Evolutionary conservation across 2,329 filamentous ascomycete genomes (phyloP).

Genomic region (Diaporthe aspalathi): DNA sequence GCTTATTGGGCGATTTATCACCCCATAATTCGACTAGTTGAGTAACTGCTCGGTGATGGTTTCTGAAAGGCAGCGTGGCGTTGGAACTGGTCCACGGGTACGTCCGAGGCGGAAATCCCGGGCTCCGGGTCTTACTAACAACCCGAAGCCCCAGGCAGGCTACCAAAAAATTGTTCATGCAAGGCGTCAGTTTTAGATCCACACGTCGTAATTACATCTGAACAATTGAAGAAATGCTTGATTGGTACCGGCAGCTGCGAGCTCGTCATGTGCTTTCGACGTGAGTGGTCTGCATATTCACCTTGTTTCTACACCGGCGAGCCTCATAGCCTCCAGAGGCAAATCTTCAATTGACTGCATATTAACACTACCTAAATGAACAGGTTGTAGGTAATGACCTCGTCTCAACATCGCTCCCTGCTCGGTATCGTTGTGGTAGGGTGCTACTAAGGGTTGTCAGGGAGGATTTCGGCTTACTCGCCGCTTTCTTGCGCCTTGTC

Average conservation of each 20-base stretch:
- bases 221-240: neutral
- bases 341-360: neutral
- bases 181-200: neutral
- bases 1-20: neutral
- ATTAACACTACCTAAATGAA: neutral
- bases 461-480: neutral
- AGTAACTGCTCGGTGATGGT: neutral
- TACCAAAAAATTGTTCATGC: neutral
- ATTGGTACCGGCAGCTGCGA: neutral
- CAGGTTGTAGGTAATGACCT: neutral
- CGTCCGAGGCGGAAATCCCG: neutral
- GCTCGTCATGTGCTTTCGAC: neutral
- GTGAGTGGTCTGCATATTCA: neutral
- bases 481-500: neutral
- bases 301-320: neutral
- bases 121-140: conserved; percentile 6
- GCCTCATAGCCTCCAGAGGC: neutral
- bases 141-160: conserved; percentile 16
- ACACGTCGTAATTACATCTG: neutral
- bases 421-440: neutral
- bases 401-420: neutral
- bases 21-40: neutral
- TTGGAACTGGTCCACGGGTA: neutral
- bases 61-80: neutral
- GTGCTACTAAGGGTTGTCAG: neutral